Percentiles rank a stretch among this genome's conserved stretches.
These are phyloP conservation scores for Pinguiococcus pyrenoidosus DNA, from an alignment of 108 stramenopile genomes.

Conservation along the genomic window DNA sequence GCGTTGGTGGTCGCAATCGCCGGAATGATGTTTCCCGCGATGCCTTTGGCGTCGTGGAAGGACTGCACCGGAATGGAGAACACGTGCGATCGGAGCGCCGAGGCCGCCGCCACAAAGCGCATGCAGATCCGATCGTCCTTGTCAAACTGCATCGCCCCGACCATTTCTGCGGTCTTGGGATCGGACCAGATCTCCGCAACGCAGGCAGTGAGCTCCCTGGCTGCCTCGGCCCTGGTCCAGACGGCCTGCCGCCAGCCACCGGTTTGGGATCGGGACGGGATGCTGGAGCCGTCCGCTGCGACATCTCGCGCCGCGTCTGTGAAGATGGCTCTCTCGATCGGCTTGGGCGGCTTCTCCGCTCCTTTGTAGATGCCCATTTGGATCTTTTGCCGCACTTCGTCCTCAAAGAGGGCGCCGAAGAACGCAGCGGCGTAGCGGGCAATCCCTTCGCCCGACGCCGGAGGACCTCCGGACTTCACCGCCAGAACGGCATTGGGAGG, in stretches of 20 bases:
- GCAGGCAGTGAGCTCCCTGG: slow-evolving; percentile 20
- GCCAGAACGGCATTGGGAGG: not conserved
- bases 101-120: slow-evolving; percentile 82
- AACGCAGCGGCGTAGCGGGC: slow-evolving; percentile 10
- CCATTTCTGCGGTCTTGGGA: slow-evolving; percentile 10
- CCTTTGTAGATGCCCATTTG: slow-evolving; percentile 30
- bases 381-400: slow-evolving; percentile 24
- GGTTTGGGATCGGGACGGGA: too few species aligned
- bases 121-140: slow-evolving; percentile 86
- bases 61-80: slow-evolving; percentile 49
- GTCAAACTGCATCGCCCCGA: slow-evolving; percentile 46
- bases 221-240: slow-evolving; percentile 7
- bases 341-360: slow-evolving; percentile 17
- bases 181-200: slow-evolving; percentile 15
- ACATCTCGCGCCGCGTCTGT: too few species aligned
- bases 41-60: slow-evolving; percentile 75
- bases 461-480: too few species aligned
- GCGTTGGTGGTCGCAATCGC: slow-evolving; percentile 99
- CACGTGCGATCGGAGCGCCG: slow-evolving; percentile 68
- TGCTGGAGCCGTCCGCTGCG: too few species aligned
- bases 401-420: slow-evolving; percentile 17
- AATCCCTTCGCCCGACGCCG: too few species aligned
- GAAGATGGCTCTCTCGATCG: too few species aligned
- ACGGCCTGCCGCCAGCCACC: slow-evolving; percentile 20
- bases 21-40: slow-evolving; percentile 98